phyloP scores from a whole-genome alignment of 2,329 filamentous ascomycete species.

The Talaromyces sp. region DNA sequence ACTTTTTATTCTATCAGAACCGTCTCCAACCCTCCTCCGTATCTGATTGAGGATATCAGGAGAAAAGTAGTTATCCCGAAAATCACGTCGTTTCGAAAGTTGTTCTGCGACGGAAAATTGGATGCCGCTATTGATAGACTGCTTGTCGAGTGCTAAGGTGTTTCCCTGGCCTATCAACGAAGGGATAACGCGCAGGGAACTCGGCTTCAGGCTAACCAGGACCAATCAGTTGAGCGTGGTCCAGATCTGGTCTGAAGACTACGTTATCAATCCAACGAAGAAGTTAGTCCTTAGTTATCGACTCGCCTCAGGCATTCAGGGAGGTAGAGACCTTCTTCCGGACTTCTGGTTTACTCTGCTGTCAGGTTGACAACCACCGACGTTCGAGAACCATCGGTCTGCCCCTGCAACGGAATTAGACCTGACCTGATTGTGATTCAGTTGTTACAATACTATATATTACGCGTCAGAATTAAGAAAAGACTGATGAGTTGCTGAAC shows the following conservation, averaged over 20 bases:
- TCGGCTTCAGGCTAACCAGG: conserved; percentile 13
- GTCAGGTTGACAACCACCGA: too few relatives aligned
- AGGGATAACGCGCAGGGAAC: conserved; percentile 6
- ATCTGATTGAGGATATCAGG: background rate
- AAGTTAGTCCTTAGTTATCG: conserved; percentile 5
- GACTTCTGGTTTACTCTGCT: too few relatives aligned
- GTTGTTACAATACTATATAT: too few relatives aligned
- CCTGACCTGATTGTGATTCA: too few relatives aligned
- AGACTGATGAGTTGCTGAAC: background rate
- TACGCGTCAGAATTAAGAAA: background rate
- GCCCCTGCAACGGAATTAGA: too few relatives aligned
- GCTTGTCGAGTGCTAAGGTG: background rate
- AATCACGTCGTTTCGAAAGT: background rate
- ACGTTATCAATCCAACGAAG: conserved; percentile 8
- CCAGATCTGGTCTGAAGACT: background rate
- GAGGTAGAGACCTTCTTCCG: conserved; percentile 11
- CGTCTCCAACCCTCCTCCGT: background rate
- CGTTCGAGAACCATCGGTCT: too few relatives aligned
- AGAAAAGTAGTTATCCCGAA: background rate
- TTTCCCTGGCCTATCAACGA: background rate
- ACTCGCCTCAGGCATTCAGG: conserved; percentile 17
- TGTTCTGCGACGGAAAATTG: background rate
- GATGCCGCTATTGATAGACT: background rate
- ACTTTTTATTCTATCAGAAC: conserved; percentile 1
- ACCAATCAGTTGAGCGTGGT: conserved; percentile 8